Conservation (phyloP, 179 eudicot genomes). For the Nepenthes alata region DNA sequence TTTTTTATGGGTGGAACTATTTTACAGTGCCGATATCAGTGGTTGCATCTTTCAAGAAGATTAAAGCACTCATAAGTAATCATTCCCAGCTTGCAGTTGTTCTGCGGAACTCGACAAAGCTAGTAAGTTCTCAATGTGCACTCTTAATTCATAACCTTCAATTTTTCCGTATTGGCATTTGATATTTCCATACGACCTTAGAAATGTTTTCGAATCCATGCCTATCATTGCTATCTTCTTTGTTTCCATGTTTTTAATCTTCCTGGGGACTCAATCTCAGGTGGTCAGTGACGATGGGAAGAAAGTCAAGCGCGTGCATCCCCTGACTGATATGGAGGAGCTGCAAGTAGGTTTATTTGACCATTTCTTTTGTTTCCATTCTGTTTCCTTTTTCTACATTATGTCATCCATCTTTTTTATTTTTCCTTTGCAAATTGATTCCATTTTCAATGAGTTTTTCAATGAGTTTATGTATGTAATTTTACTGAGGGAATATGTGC, state of each 20-base stretch:
- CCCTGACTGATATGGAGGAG: slow-evolving; percentile 84
- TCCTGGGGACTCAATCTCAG: slow-evolving; percentile 21
- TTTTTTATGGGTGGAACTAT: neutral
- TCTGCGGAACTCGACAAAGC: slow-evolving; percentile 64
- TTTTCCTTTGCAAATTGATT: neutral
- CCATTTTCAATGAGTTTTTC: neutral
- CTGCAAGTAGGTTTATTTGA: slow-evolving; percentile 49
- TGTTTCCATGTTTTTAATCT: slow-evolving; percentile 1
- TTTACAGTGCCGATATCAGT: slow-evolving; percentile 76
- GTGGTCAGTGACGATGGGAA: slow-evolving; percentile 94
- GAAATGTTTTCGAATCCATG: neutral
- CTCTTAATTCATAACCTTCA: neutral
- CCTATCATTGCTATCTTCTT: slow-evolving; percentile 1
- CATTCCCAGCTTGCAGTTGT: slow-evolving; percentile 73
- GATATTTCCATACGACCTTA: no score
- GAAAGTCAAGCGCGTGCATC: slow-evolving; percentile 73
- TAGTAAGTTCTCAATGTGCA: slow-evolving; percentile 31
- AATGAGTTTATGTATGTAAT: neutral
- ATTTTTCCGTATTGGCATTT: no score
- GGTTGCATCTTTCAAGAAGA: slow-evolving; percentile 91
- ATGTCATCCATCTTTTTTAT: neutral
- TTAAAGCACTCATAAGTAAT: slow-evolving; percentile 59
- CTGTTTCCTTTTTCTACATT: neutral
- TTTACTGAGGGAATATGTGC: neutral
- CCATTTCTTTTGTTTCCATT: neutral